phyloP scores from a whole-genome alignment of 2,329 filamentous ascomycete genomes.

The Furcasterigmium sp. region DNA sequence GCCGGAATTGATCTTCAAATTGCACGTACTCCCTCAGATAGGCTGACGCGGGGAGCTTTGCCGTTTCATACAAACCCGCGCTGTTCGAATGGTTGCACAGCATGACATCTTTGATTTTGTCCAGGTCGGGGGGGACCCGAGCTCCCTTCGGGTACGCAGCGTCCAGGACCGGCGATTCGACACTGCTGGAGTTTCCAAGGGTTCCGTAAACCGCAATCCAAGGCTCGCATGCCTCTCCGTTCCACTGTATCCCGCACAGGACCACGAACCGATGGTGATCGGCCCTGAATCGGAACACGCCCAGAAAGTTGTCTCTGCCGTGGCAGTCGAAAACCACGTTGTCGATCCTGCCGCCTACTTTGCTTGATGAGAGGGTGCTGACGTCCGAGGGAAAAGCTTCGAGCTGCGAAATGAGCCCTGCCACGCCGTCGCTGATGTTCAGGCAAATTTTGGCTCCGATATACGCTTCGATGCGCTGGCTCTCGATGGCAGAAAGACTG shows the following conservation, averaged over 20 bases:
- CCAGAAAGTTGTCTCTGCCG: neutral
- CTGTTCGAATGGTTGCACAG: neutral
- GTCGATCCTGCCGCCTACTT: too few species aligned
- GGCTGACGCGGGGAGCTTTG: neutral
- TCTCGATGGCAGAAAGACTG: neutral
- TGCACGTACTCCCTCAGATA: neutral
- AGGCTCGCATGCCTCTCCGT: neutral
- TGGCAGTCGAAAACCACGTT: neutral
- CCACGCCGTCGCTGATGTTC: neutral
- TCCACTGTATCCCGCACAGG: neutral
- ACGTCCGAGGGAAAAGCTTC: neutral
- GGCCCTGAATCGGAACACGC: neutral
- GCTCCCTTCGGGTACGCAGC: too few species aligned
- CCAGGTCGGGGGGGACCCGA: neutral
- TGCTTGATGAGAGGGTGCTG: neutral
- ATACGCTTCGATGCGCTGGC: neutral
- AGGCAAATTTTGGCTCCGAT: conserved; percentile 1
- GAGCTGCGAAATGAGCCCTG: neutral
- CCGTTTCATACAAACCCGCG: neutral
- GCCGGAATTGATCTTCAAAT: too few species aligned
- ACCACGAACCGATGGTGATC: neutral
- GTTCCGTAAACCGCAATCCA: neutral
- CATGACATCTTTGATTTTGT: neutral
- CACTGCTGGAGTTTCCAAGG: neutral
- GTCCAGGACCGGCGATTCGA: neutral